Base-by-base conservation (phyloP, 805 yeast species). In the Kazachstania africana region DNA sequence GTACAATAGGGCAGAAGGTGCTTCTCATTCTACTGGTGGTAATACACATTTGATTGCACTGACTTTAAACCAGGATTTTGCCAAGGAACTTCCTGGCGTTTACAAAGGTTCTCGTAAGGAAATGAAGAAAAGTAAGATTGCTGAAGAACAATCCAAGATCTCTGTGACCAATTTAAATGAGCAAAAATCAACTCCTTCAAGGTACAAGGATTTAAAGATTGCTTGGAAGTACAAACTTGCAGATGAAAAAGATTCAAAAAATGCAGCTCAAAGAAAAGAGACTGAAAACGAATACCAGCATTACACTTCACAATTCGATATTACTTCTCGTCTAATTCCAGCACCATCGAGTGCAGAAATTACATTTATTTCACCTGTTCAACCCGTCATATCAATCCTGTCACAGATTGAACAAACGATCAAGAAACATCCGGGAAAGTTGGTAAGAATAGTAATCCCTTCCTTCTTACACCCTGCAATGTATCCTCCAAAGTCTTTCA, bases 191-290 rank as follows among this genome's bases (percentile, higher is more conserved):
- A 32, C 42, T 16, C 43, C 50, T 26, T 31, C 44, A 12, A 43
- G 53, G 34, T 39, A 42, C 28, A 38, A 58, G 5, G 82, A 78
- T 40, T 60, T 87, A 66, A 81, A 77, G 49, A 87, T 87, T 43
- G 96, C 97, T 1, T 87, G 97, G 97, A 70, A 96, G 46, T 87
- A 87, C 48, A 91, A 88, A 0, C 57, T 63, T 33, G 62, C 62
- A 16, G 60, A 62, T 30, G 58, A 55, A 18, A 36, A 34, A 26
- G 26, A 28, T 14, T 6, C 10, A 23, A 14, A 24, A 5, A 37
- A 29, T 12, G 32, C 26, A 5, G 20, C 41, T 34, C 43, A 47
- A 32, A 10, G 8, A 19, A 51, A 41, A 42, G 26, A 36, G 24
- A 26, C 27, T 21, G 16, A 39, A 12, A 34, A 32, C 6, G 64